phyloP scores from a whole-genome alignment of 129 eudicot species.

The Dittrichia graveolens region DNA sequence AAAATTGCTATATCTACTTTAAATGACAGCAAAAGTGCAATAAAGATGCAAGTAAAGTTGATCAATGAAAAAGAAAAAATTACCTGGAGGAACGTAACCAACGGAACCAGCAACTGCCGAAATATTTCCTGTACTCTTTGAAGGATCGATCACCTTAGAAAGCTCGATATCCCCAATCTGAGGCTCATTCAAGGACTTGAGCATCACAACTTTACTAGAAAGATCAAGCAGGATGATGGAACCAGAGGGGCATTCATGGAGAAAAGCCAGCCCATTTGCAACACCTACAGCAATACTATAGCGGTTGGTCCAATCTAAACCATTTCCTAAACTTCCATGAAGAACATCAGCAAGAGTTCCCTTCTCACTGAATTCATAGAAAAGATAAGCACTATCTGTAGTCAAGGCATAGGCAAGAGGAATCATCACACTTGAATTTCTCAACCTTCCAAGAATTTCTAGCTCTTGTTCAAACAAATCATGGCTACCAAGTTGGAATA shows the following conservation, averaged over 20 bases:
- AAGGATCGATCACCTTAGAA: slow-evolving; percentile 81
- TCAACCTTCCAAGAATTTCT: slow-evolving; percentile 59
- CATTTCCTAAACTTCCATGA: slow-evolving; percentile 39
- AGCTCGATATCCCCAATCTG: slow-evolving; percentile 87
- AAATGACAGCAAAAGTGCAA: neutral
- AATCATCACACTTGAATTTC: slow-evolving; percentile 77
- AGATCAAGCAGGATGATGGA: slow-evolving; percentile 71
- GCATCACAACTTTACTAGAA: slow-evolving; percentile 57
- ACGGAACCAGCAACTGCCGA: slow-evolving; percentile 79
- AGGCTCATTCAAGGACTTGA: slow-evolving; percentile 79
- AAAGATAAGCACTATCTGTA: slow-evolving; percentile 61
- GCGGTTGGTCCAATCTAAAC: slow-evolving; percentile 85
- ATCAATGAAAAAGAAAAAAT: neutral
- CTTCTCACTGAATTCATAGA: slow-evolving; percentile 61
- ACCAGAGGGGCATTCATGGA: slow-evolving; percentile 68
- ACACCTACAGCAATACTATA: slow-evolving; percentile 83
- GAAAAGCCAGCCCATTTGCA: slow-evolving; percentile 80
- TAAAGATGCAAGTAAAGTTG: neutral
- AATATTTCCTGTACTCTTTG: slow-evolving; percentile 69
- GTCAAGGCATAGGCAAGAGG: slow-evolving; percentile 83
- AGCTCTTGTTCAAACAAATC: slow-evolving; percentile 69
- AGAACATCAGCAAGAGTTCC: slow-evolving; percentile 74
- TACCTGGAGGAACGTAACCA: slow-evolving; percentile 93
- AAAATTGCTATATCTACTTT: neutral
- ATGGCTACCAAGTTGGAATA: slow-evolving; percentile 65